Conservation (phyloP, 192 early-diverging fungal species). For the Coemansia sp. region DNA sequence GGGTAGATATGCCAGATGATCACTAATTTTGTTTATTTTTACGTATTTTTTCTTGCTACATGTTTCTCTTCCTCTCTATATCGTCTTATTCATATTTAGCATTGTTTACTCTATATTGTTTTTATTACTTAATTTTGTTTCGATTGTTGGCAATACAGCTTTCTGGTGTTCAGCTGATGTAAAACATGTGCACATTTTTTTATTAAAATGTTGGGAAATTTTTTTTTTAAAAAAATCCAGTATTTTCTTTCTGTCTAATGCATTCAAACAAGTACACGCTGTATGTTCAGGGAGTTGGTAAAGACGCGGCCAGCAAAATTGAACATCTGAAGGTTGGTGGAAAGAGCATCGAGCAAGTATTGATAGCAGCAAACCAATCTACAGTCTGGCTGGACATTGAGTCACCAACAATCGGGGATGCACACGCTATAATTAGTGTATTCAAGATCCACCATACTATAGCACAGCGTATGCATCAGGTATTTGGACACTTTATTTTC, state of each 20-base stretch:
- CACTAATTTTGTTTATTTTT: not conserved
- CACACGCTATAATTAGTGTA: not conserved
- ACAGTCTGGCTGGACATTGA: conserved; percentile 15
- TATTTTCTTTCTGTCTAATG: not conserved
- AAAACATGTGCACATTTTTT: not conserved
- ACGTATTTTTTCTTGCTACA: not conserved
- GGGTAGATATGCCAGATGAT: conserved; percentile 39
- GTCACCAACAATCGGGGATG: not conserved
- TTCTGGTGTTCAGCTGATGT: too few species aligned
- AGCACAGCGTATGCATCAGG: not conserved
- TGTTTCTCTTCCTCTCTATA: not conserved
- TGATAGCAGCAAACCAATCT: not conserved
- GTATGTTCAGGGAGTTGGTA: conserved; percentile 1
- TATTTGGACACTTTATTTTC: too few species aligned
- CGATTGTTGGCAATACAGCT: too few species aligned
- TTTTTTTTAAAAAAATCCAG: too few species aligned
- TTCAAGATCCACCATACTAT: conserved; percentile 4
- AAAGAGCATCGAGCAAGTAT: conserved; percentile 3
- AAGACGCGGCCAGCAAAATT: not conserved
- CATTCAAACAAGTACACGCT: conserved; percentile 3
- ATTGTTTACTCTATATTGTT: too few species aligned
- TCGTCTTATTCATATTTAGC: too few species aligned
- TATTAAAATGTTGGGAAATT: too few species aligned
- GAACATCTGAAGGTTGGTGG: not conserved
- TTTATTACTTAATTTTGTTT: too few species aligned